Conservation (phyloP, 225 moss, liverwort and hornwort species). For the Pseudoscleropodium purum region DNA sequence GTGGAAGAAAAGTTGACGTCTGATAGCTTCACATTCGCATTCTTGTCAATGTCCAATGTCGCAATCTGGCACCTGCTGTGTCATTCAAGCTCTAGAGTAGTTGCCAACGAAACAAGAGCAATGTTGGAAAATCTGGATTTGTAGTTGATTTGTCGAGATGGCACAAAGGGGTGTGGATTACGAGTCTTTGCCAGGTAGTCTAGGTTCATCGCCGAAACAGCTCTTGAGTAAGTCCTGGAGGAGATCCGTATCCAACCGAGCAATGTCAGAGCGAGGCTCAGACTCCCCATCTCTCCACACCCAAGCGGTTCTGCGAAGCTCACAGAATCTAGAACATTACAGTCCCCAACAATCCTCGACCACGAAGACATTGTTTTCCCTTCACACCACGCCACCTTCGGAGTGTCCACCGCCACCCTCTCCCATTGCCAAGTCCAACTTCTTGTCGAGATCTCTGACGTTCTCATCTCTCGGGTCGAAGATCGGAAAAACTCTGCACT, state of each 20-base stretch:
- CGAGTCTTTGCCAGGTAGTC: neutral
- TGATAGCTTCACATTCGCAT: neutral
- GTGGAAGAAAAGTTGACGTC: neutral
- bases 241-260: slow-evolving; percentile 13
- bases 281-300: neutral
- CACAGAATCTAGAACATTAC: neutral
- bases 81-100: neutral
- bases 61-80: neutral
- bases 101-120: neutral
- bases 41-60: neutral
- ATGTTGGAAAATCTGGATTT: neutral
- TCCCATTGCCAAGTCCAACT: neutral
- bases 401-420: neutral
- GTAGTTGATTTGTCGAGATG: neutral
- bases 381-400: slow-evolving; percentile 4
- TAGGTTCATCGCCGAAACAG: slow-evolving; percentile 2
- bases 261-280: neutral
- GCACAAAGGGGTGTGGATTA: slow-evolving; percentile 5
- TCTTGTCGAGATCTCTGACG: slow-evolving; percentile 13
- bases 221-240: slow-evolving; percentile 19
- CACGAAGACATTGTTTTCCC: slow-evolving; percentile 3
- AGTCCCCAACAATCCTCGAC: neutral
- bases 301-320: neutral
- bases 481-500: neutral
- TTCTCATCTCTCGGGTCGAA: slow-evolving; percentile 9